phyloP scores from a whole-genome alignment of 352 stramenopile genomes.

The Pythium phragmiticola region DNA sequence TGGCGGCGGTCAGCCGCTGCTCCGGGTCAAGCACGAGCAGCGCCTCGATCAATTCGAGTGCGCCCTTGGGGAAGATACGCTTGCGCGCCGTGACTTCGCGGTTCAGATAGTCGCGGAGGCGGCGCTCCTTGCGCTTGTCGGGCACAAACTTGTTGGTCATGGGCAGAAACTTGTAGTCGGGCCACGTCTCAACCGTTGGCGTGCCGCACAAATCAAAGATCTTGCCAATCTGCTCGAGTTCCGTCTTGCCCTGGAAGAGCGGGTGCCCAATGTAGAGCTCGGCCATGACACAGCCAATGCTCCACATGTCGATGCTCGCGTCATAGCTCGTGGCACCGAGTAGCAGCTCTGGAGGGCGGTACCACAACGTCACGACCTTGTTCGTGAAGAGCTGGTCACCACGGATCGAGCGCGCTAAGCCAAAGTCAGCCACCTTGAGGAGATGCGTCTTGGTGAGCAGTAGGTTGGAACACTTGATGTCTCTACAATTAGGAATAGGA shows the following conservation, averaged over 20 bases:
- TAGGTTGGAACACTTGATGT: slow-evolving; percentile 94
- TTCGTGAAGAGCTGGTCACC: slow-evolving; percentile 91
- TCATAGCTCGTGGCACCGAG: slow-evolving; percentile 93
- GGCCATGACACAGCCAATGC: slow-evolving; percentile 89
- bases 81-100: slow-evolving; percentile 70
- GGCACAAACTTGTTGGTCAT: slow-evolving; percentile 83
- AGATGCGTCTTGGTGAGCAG: slow-evolving; percentile 75
- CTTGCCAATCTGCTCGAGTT: slow-evolving; percentile 86
- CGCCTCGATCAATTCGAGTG: slow-evolving; percentile 91
- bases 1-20: slow-evolving; percentile 89
- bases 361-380: slow-evolving; percentile 97
- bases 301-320: slow-evolving; percentile 94
- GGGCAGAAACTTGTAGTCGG: slow-evolving; percentile 85
- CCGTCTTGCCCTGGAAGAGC: slow-evolving; percentile 86
- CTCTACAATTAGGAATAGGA: slow-evolving; percentile 10
- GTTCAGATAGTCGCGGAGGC: slow-evolving; percentile 72
- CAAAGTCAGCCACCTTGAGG: slow-evolving; percentile 87
- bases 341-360: slow-evolving; percentile 92
- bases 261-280: slow-evolving; percentile 86
- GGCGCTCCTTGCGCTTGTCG: slow-evolving; percentile 65
- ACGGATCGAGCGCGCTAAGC: slow-evolving; percentile 79
- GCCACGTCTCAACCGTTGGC: slow-evolving; percentile 77
- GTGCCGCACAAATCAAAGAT: slow-evolving; percentile 89
- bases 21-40: slow-evolving; percentile 96
- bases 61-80: slow-evolving; percentile 77